phyloP scores from a whole-genome alignment of 768 basidiomycete genomes.

The Chalciporus piperatus region DNA sequence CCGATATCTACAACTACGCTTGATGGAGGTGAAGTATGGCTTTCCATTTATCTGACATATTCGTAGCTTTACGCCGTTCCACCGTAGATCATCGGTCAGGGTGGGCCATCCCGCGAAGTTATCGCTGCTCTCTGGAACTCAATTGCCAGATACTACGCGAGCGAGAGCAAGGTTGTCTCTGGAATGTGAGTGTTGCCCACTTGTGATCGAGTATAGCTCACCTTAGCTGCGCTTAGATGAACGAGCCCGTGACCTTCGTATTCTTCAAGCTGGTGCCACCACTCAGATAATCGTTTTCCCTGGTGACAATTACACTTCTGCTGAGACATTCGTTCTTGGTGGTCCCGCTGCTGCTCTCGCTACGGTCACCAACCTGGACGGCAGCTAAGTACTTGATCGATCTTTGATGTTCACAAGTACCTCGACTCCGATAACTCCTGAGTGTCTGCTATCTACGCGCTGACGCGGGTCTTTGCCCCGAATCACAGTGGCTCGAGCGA shows the following conservation, averaged over 20 bases:
- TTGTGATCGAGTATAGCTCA: neutral
- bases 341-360: conserved; percentile 9
- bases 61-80: neutral
- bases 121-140: conserved; percentile 13
- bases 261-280: conserved; percentile 8
- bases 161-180: conserved; percentile 3
- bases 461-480: too few relatives aligned
- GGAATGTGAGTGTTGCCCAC: conserved; percentile 2
- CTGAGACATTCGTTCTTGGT: conserved; percentile 4
- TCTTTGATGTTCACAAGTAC: conserved; percentile 13
- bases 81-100: conserved; percentile 11
- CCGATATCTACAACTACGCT: conserved; percentile 15
- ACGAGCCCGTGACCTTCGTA: conserved; percentile 15
- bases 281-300: conserved; percentile 12
- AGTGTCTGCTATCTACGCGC: neutral
- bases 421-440: conserved; percentile 13
- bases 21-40: conserved; percentile 5
- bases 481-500: conserved; percentile 1
- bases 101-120: conserved; percentile 7
- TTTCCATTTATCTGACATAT: neutral
- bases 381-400: conserved; percentile 2
- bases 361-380: conserved; percentile 7
- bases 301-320: conserved; percentile 8
- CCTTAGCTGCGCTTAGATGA: conserved; percentile 4
- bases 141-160: conserved; percentile 2